Percentiles rank a stretch among this genome's conserved stretches.
phyloP scores from a whole-genome alignment of 2,329 filamentous ascomycete genomes.

The Fusarium domesticum region DNA sequence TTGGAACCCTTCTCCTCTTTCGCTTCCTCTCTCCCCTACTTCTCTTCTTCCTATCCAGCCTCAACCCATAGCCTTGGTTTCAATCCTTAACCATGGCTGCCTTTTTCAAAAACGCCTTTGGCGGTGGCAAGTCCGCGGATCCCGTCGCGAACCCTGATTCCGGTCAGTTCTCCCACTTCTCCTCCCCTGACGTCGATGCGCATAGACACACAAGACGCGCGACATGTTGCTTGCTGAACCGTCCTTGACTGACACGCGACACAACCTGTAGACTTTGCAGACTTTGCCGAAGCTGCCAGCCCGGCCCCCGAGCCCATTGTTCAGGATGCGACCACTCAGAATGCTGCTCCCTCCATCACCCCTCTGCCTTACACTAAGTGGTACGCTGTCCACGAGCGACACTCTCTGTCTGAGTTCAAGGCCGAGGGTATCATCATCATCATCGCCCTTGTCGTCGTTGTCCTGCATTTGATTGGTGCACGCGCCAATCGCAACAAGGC shows the following conservation, averaged over 20 bases:
- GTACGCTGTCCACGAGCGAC: conserved; percentile 95
- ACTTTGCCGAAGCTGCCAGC: conserved; percentile 79
- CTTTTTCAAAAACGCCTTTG: conserved; percentile 66
- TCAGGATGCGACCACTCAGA: conserved; percentile 45
- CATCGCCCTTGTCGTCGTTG: conserved; percentile 69
- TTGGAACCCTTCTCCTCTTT: conserved; percentile 11
- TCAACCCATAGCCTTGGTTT: conserved; percentile 19
- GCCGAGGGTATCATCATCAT: conserved; percentile 79
- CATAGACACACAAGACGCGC: conserved; percentile 9
- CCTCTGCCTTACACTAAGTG: conserved; percentile 79
- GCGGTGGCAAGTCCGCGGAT: conserved; percentile 58
- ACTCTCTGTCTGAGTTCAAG: conserved; percentile 78
- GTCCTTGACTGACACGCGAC: conserved; percentile 27
- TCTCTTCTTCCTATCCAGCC: conserved; percentile 10
- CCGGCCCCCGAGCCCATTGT: conserved; percentile 54
- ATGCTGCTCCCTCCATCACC: conserved; percentile 47
- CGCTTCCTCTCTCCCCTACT: conserved; percentile 15
- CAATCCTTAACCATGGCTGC: conserved; percentile 48
- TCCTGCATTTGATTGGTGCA: conserved; percentile 78
- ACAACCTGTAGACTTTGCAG: conserved; percentile 72
- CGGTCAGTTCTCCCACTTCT: conserved; percentile 48
- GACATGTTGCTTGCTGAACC: neutral
- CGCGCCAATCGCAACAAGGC: conserved; percentile 77
- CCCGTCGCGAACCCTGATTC: conserved; percentile 54
- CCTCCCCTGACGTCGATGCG: conserved; percentile 13